Conservation (phyloP, 148 eudicot species). For the Limonium bicolor region DNA sequence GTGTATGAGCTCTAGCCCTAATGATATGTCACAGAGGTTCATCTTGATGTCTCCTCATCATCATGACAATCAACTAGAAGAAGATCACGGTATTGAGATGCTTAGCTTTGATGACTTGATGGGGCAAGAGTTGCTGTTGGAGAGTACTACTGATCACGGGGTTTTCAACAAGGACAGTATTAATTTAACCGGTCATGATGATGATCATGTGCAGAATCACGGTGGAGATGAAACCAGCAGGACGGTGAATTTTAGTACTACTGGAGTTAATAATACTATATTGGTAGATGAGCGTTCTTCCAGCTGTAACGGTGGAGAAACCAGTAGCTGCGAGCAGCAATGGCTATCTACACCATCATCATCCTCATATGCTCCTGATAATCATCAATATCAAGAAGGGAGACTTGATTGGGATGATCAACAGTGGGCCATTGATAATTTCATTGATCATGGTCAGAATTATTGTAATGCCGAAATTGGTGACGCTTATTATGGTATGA, state of each 20-base stretch:
- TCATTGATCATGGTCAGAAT: not conserved
- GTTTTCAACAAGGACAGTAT: not conserved
- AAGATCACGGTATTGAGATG: no score
- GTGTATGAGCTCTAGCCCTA: no score
- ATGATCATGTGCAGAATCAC: slow-evolving; percentile 2
- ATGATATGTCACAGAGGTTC: no score
- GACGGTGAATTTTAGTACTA: not conserved
- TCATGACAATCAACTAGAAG: no score
- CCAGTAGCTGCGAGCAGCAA: slow-evolving; percentile 1
- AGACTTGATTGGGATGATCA: slow-evolving; percentile 18
- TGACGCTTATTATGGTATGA: slow-evolving; percentile 3
- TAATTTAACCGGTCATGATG: not conserved
- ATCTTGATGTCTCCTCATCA: no score
- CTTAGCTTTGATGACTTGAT: not conserved
- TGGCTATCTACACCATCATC: slow-evolving; percentile 6
- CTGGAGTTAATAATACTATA: not conserved
- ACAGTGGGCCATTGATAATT: not conserved
- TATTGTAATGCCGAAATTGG: slow-evolving; percentile 1
- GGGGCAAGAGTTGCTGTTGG: slow-evolving; percentile 1
- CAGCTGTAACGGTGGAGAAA: slow-evolving; percentile 1
- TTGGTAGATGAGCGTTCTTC: not conserved
- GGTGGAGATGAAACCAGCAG: slow-evolving; percentile 1
- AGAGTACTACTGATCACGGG: no score
- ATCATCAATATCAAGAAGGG: not conserved
- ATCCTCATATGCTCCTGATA: slow-evolving; percentile 6